Base-by-base conservation (phyloP, 139 green algal species). In the Tetradesmus obliquus region DNA sequence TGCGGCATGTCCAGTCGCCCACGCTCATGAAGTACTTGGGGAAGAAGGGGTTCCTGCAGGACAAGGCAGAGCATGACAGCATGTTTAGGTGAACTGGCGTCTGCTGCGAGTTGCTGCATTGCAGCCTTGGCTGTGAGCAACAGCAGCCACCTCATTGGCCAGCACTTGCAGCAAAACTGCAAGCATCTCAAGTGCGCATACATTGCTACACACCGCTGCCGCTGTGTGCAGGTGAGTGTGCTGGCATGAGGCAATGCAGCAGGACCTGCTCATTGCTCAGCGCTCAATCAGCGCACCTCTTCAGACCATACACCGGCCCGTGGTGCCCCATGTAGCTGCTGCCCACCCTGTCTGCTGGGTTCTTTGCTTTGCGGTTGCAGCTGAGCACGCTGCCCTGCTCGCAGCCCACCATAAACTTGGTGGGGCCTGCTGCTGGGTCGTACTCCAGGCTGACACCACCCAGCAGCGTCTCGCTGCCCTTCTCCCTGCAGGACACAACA, bases 391-490 rank as follows among this genome's bases (percentile, higher is more conserved):
- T 93, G 82, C 97, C 97, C 90, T 97, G 94, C 93, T 98, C 97
- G 4, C 96, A 98, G 89, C 98, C 98, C 57, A 99, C 94, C 96
- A 99, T 98, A 94, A 99, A 99, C 95, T 99, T 99, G 91, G 97
- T 98, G 76, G 98, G 96, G 0, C 98, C 98, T 2, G 97, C 97
- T 13, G 93, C 91, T 12, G 96, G 89, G 90, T 97, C 96, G 92
- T 99, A 99, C 90, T 99, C 96, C 58, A 99, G 86, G 4, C 92
- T 88, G 72, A 97, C 93, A 51, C 95, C 96, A n/a, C 96, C 97
- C 87, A 97, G 93, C 22, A 94, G 91, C 1, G 93, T 94, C 17
- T 97, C 95, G 3, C 91, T 94, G 93, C 93, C 93, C 89, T 97
- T 97, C 87, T 98, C 96, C 91, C 93, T 91, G 88, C 24, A 80